phyloP scores from a whole-genome alignment of 805 yeast species.

The Saturnispora sekii region DNA sequence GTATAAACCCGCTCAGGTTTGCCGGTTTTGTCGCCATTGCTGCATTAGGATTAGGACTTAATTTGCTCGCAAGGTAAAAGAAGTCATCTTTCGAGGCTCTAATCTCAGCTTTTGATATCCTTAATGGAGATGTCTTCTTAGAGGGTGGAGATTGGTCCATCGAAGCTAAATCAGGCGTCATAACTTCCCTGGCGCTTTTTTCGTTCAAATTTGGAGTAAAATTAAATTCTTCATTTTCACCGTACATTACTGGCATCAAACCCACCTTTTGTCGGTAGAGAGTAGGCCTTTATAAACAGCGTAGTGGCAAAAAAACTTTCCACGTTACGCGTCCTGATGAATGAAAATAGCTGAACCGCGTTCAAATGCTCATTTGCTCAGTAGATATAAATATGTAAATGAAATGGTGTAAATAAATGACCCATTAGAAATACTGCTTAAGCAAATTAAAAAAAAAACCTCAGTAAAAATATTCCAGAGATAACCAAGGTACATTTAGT shows the following conservation, averaged over 20 bases:
- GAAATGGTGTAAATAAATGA: too few relatives aligned
- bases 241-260: too few relatives aligned
- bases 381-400: background rate
- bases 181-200: background rate
- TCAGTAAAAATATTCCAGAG: background rate
- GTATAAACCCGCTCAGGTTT: slow-evolving; percentile 4
- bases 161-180: background rate
- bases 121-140: slow-evolving; percentile 22
- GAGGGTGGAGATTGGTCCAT: slow-evolving; percentile 14
- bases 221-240: background rate
- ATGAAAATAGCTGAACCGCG: background rate
- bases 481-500: background rate
- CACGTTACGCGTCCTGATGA: background rate
- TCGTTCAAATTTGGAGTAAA: slow-evolving; percentile 1
- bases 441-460: background rate
- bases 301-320: too few relatives aligned
- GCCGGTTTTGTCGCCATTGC: slow-evolving; percentile 12
- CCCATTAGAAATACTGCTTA: background rate
- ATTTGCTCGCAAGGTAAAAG: slow-evolving; percentile 18
- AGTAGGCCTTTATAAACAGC: too few relatives aligned
- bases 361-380: background rate
- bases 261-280: too few relatives aligned
- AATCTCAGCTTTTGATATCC: background rate
- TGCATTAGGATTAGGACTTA: slow-evolving; percentile 25
- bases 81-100: slow-evolving; percentile 19